A percentile compares a stretch with the other conserved stretches of the same genome.
These are phyloP conservation scores for Cicer cuneatum DNA, from an alignment of 306 rosid species.

Conservation along the genomic window DNA sequence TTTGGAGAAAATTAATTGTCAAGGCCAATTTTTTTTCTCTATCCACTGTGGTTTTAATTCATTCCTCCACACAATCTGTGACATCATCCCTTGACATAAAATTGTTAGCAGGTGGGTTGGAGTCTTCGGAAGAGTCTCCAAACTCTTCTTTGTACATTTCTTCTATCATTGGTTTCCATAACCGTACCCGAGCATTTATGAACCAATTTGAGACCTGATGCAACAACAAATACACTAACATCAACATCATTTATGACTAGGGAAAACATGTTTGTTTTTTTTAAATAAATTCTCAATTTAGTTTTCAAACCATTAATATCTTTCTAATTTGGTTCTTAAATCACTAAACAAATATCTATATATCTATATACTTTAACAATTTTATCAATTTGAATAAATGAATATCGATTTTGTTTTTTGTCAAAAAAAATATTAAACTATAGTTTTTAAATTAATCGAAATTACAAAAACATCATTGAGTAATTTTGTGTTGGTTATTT, in stretches of 20 bases:
- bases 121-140: constrained; percentile 88
- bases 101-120: constrained; percentile 57
- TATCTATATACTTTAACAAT: too few species aligned
- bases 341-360: too few species aligned
- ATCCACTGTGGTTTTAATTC: neutral
- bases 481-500: too few species aligned
- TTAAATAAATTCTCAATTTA: too few species aligned
- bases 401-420: too few species aligned
- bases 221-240: constrained; percentile 32
- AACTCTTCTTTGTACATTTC: constrained; percentile 90
- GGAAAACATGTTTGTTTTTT: too few species aligned
- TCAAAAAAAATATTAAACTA: too few species aligned
- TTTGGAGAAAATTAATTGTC: constrained; percentile 23
- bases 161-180: constrained; percentile 96
- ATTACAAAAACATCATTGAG: too few species aligned
- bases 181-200: constrained; percentile 84
- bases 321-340: too few species aligned
- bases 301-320: too few species aligned
- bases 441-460: too few species aligned
- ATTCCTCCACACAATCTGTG: constrained; percentile 57
- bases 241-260: neutral
- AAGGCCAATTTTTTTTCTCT: neutral
- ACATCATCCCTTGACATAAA: constrained; percentile 54
- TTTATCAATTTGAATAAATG: too few species aligned
- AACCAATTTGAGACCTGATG: constrained; percentile 89